phyloP scores from a whole-genome alignment of 2,329 filamentous ascomycete species.

The Macrophomina tecta region DNA sequence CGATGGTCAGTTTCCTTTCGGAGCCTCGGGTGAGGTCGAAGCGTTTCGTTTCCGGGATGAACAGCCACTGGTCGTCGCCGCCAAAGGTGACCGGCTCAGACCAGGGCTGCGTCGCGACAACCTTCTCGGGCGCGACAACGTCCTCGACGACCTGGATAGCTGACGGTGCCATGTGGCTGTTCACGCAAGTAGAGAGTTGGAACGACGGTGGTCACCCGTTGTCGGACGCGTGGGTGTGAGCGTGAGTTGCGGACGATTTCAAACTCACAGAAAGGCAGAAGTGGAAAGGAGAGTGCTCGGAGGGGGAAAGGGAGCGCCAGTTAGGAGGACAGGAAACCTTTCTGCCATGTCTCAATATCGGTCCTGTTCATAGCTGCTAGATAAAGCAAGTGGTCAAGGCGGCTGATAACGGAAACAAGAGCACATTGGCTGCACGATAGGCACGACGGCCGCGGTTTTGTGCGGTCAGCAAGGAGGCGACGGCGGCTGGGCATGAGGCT shows the following conservation, averaged over 20 bases:
- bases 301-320: not conserved
- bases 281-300: not conserved
- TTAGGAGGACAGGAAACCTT: not conserved
- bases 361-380: slow-evolving; percentile 1
- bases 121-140: slow-evolving; percentile 32
- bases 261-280: not conserved
- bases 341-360: slow-evolving; percentile 10
- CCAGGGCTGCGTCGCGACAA: slow-evolving; percentile 36
- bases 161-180: slow-evolving; percentile 37
- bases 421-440: slow-evolving; percentile 5
- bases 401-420: not conserved
- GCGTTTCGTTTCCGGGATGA: slow-evolving; percentile 47
- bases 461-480: slow-evolving; percentile 9
- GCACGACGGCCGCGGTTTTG: not conserved
- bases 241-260: not conserved
- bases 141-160: slow-evolving; percentile 39
- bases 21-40: slow-evolving; percentile 51
- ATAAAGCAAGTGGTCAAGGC: slow-evolving; percentile 18
- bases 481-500: not conserved
- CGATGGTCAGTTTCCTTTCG: slow-evolving; percentile 44
- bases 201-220: not conserved
- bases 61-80: slow-evolving; percentile 51
- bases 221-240: not conserved
- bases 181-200: not conserved
- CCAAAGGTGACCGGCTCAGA: slow-evolving; percentile 50